These are phyloP conservation scores for Capsicum rhomboideum DNA, from an alignment of 257 asterid species.

Conservation along the genomic window DNA sequence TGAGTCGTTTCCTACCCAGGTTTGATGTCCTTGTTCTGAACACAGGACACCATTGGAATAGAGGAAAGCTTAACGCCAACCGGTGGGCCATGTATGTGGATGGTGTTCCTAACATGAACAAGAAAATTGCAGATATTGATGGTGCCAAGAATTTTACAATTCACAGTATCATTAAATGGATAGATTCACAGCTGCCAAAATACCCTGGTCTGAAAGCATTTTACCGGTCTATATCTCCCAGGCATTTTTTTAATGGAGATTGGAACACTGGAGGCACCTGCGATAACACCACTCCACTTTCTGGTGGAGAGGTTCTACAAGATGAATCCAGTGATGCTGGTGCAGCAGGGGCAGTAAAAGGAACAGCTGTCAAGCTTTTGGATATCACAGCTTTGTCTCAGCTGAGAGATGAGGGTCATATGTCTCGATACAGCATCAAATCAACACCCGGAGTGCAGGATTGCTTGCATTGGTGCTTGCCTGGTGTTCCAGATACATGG, in stretches of 20 bases:
- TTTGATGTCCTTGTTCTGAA: slow-evolving; percentile 69
- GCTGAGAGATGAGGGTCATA: slow-evolving; percentile 90
- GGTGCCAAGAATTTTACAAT: slow-evolving; percentile 70
- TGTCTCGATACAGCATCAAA: slow-evolving; percentile 74
- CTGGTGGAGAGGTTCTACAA: slow-evolving; percentile 57
- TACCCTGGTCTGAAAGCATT: slow-evolving; percentile 67
- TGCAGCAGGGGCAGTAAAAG: slow-evolving; percentile 67
- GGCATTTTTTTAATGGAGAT: slow-evolving; percentile 93
- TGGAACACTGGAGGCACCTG: slow-evolving; percentile 96
- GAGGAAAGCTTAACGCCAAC: slow-evolving; percentile 74
- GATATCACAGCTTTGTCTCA: slow-evolving; percentile 74
- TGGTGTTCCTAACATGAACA: slow-evolving; percentile 59
- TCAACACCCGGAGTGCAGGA: slow-evolving; percentile 82
- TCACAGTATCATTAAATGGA: slow-evolving; percentile 68
- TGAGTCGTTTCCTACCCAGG: slow-evolving; percentile 46
- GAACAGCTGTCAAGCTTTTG: slow-evolving; percentile 52
- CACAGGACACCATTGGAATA: slow-evolving; percentile 96
- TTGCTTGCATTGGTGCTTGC: slow-evolving; percentile 97
- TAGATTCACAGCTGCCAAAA: slow-evolving; percentile 56
- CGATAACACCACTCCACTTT: slow-evolving; percentile 63
- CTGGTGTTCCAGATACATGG: slow-evolving; percentile 93
- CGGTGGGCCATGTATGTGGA: slow-evolving; percentile 78
- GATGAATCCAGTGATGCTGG: slow-evolving; percentile 63
- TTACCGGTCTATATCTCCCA: slow-evolving; percentile 64
- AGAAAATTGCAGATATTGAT: slow-evolving; percentile 39